Conservation (phyloP, 176 grass and related monocot genomes). For the Cocos nucifera region DNA sequence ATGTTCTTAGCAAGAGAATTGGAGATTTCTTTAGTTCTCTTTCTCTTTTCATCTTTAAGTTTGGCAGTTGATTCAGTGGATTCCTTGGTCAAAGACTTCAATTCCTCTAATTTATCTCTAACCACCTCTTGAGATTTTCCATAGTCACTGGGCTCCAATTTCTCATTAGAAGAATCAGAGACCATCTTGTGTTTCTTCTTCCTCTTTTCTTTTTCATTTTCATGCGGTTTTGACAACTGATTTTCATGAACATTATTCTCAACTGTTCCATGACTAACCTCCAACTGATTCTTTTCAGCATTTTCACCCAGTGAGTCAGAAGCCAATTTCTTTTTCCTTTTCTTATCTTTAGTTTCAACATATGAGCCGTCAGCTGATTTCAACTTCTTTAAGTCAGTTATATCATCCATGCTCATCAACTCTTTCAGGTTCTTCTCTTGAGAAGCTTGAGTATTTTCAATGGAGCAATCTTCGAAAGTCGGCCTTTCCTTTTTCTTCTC, state of each 20-base stretch:
- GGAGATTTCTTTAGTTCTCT: constrained; percentile 3
- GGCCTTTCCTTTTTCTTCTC: neutral
- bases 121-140: constrained; percentile 14
- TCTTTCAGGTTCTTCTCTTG: constrained; percentile 13
- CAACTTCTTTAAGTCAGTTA: constrained; percentile 5
- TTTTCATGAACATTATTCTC: neutral
- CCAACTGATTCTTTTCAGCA: neutral
- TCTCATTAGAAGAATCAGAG: constrained; percentile 1
- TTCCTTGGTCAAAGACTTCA: constrained; percentile 2
- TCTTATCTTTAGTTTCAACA: constrained; percentile 40
- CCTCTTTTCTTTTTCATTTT: constrained; percentile 41
- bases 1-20: neutral
- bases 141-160: neutral
- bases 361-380: neutral
- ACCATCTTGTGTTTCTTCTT: constrained; percentile 35
- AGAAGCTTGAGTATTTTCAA: too few species aligned
- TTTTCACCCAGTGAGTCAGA: neutral
- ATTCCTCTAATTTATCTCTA: constrained; percentile 27
- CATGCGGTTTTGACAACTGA: constrained; percentile 5
- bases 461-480: too few species aligned
- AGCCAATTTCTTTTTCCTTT: constrained; percentile 37
- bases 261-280: neutral
- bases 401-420: neutral
- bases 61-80: constrained; percentile 12
- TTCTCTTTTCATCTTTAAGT: constrained; percentile 20